Evolutionary conservation across 2,329 filamentous ascomycete species (phyloP).

Genomic region (Ceratocystis smalleyi): DNA sequence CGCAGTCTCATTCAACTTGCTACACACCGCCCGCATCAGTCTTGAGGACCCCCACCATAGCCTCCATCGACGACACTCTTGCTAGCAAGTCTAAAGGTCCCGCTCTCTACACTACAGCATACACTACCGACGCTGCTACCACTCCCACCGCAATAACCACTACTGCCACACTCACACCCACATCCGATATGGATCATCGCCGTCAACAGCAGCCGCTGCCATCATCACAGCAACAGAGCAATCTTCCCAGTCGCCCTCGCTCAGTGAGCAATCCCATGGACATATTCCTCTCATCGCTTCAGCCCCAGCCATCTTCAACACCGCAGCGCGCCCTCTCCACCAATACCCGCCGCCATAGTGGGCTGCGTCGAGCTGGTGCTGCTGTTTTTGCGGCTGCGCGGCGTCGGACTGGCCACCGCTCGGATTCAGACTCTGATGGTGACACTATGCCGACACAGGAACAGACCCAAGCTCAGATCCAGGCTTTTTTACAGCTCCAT

Average conservation of each 20-base stretch:
- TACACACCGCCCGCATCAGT: neutral
- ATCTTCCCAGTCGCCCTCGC: neutral
- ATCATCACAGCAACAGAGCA: neutral
- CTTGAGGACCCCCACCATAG: too few species aligned
- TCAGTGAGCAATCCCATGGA: neutral
- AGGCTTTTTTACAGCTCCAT: neutral
- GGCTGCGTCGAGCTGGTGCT: constrained; percentile 9
- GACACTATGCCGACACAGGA: neutral
- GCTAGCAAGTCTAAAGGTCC: neutral
- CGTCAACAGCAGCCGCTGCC: neutral
- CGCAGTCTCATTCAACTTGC: neutral
- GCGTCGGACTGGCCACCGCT: neutral
- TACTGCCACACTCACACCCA: neutral
- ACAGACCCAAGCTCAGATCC: constrained; percentile 3
- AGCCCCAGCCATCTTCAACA: neutral
- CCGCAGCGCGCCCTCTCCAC: neutral
- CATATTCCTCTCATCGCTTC: neutral
- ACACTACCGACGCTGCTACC: neutral
- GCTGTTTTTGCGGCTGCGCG: constrained; percentile 11
- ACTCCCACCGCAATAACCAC: neutral
- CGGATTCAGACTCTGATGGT: neutral
- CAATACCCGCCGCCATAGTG: neutral
- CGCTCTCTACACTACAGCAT: neutral
- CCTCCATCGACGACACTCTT: neutral
- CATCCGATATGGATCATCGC: neutral